Base-by-base conservation (phyloP, 2,329 filamentous ascomycete genomes). In the Aureobasidium musti region DNA sequence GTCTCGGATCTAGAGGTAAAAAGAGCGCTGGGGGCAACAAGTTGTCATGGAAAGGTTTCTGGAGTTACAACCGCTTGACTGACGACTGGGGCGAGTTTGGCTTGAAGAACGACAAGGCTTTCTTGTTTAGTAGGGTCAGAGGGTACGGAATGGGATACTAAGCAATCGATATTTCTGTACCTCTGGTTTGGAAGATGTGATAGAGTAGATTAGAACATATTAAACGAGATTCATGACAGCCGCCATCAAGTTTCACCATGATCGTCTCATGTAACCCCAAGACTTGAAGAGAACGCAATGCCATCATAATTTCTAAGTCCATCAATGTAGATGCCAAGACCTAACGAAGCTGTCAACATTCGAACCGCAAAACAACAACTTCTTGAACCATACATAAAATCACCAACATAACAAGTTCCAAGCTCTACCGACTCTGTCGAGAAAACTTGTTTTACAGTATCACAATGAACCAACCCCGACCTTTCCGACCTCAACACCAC, bases 1-100 rank as follows among this genome's bases (percentile, higher is more conserved):
- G 85, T 6, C 76, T 98, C 35, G 86, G 86, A 0, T 60, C 50
- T 69, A 86, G 88, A 69, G 84, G 83, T 0, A 77, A 66, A 28
- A 66, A 78, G 35, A 80, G 82, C 1, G 81, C 87, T 0, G 87
- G 87, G 74, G 97, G 96, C 73, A 97, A 94, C 69, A 97, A 96
- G 78, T 79, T 99, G 60, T 80, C 82, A 0, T 99, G 95, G 94
- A 89, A 90, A 72, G 89, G 90, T 0, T 97, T 93, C 75, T 96
- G 91, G 86, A 94, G 89, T 79, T 94, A 96, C 75, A 96, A 98
- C 75, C 85, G 86, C 71, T 77, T 96, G 73, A 96, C 92, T 8
- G 92, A 96, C 75, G 93, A 97, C 77, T 95, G 91, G 90, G 91
- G 84, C 4, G 89, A 91, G 78, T 98, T 98, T 77, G 81, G 80